Evolutionary conservation across 768 basidiomycete species (phyloP), one percentile per base, ranked within the genome.

Genomic region (Lenzites betulinus): DNA sequence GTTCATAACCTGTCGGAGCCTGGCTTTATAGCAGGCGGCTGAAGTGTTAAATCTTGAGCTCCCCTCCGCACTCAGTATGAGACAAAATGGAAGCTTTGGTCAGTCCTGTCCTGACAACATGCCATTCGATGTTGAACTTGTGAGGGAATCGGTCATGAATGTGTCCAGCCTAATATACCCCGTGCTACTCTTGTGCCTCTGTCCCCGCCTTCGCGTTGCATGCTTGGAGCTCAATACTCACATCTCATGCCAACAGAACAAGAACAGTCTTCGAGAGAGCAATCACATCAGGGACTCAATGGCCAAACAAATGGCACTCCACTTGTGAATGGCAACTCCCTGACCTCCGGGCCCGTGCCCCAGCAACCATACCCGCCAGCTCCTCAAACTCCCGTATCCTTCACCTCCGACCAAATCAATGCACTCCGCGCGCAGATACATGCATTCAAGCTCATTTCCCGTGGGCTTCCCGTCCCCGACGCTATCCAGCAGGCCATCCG

Each of bases 391-490:
- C 89, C 91, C 39, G 85, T 93, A 30, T 88, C 89, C 5, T 93
- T 95, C 69, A 88, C 90, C 4, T 76, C 71, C 0, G 88, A 90
- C 60, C 93, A 93, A 67, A 86, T 93, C 48, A 79, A 77, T 58
- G 83, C 88, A 11, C 81, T 94, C n/a, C 83, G 89, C 15, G 85
- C 89, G 0, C 92, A 94, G 66, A 93, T 94, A 16, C 82, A 87
- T 50, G 92, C 92, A 3, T 93, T 88, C 77, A 91, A 88, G 69
- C 80, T 85, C 63, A 78, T 94, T 65, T 77, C 78, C 16, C 81
- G 87, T 23, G 85, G 87, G 22, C 70, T 85, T 8, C 84, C 89
- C 16, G 79, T 92, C 42, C 88, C 91, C 15, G 85, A 90, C 13
- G 70, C 81, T 61, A 67, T 94, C 28, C 89, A 88, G 61, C 84